A percentile compares a stretch with the other conserved stretches of the same genome.
phyloP scores from a whole-genome alignment of 2,329 filamentous ascomycete species.

The Penicillium vulpinum region DNA sequence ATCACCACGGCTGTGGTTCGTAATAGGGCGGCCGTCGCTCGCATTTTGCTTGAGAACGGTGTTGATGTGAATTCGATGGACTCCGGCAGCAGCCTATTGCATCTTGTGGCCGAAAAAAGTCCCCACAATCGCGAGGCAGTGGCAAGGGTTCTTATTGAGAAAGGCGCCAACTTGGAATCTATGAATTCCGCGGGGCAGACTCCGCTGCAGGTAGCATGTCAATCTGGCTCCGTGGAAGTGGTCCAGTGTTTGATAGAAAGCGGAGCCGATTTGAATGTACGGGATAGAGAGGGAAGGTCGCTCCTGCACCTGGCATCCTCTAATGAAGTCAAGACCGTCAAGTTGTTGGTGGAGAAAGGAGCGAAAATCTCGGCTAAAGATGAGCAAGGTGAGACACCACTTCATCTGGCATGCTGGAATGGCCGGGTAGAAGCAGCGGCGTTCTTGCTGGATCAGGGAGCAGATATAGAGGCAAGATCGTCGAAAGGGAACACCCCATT shows the following conservation, averaged over 20 bases:
- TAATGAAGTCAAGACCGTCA: neutral
- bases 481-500: slow-evolving; percentile 10
- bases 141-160: neutral
- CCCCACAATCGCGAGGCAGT: neutral
- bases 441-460: slow-evolving; percentile 12
- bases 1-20: neutral
- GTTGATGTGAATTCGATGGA: neutral
- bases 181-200: neutral
- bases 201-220: neutral
- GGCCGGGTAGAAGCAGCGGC: slow-evolving; percentile 1
- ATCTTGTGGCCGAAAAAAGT: neutral
- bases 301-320: slow-evolving; percentile 7
- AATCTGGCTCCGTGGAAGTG: neutral
- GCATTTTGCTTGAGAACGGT: neutral
- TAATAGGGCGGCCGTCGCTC: neutral
- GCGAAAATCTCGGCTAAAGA: slow-evolving; percentile 4
- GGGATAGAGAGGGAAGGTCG: neutral
- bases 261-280: neutral
- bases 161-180: slow-evolving; percentile 4
- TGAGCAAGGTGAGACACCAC: neutral
- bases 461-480: slow-evolving; percentile 10
- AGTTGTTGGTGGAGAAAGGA: slow-evolving; percentile 8
- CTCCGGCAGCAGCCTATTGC: neutral
- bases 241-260: slow-evolving; percentile 2
- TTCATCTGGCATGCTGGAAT: slow-evolving; percentile 7